Base-by-base conservation (phyloP, 2,329 filamentous ascomycete genomes). In the Stagonosporopsis rhizophila region DNA sequence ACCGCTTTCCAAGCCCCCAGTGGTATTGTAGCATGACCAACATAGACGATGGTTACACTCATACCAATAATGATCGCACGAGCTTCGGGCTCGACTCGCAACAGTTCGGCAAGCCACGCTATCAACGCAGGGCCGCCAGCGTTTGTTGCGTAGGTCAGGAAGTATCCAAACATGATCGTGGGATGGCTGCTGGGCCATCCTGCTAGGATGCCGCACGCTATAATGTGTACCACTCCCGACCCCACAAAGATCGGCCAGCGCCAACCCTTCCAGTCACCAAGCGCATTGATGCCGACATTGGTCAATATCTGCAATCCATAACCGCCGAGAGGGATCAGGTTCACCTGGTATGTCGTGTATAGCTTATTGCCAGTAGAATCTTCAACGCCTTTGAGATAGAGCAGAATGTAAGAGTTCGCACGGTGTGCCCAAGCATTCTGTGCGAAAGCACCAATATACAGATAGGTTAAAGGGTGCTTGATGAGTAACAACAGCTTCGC, bases 381-480 rank as follows among this genome's bases (percentile, higher is more conserved):
- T 2, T 45, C 48, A 14, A 61, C 50, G 23, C 42, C 55, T 17
- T 58, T 60, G 6, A 58, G 54, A 25, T 60, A 60, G 1, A 60
- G 55, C 0, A 60, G 51, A 15, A 60, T 58, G 28, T 58, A 60
- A 1, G 58, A 54, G 47, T 58, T 58, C 14, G 55, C 58, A 15
- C 58, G 58, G 28, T 60, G 54, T n/a, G 50, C 44, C 54, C 58
- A 60, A 6, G 54, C 58, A 20, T 60, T 54, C 17, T 57, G 58
- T 9, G 52, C 46, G 30, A 55, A 60, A 9, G 58, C 54, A 1
- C 47, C 40, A 12, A 60, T 58, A 35, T 51, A 58, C 3, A 60
- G 27, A 23, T 57, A 60, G 4, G 50, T 58, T 6, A 60, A 20
- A 8, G 55, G 46, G 23, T 60, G 56, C 44, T 20, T 55, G 30